Evolutionary conservation across 345 rosid genomes (phyloP), one percentile per base, ranked within the genome.

Genomic region (Syzygium aromaticum): DNA sequence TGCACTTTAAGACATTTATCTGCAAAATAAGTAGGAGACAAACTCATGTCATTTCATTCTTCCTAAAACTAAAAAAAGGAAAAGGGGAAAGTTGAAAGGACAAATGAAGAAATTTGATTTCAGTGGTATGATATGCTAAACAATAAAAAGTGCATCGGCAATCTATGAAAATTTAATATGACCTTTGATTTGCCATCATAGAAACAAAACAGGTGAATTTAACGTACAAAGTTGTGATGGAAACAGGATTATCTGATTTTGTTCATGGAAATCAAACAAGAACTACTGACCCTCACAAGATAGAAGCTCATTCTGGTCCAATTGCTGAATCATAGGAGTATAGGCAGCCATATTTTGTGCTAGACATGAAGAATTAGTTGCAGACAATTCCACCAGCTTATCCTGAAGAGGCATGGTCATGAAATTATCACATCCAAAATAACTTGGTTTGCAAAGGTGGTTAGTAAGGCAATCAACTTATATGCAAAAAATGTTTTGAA

Each of bases 301-400:
- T 53, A 91, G 64, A 56, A 91, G 90, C 85, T 91, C 93, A 87
- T 88, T 92, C 67, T 89, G 92, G 90, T 91, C 90, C 85, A 90
- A 84, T 28, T 89, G 90, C 86, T 90, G 93, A 90, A 89, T 87
- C 89, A 87, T 88, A 77, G 89, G 88, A 91, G 97, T 92, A 92
- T 93, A 94, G 0, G 91, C 57, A 89, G 92, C 90, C 87, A 93
- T 90, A 90, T 87, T 94, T 86, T 92, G 93, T 30, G 92, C 90
- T 78, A 92, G 85, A 89, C 87, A 88, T 87, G 93, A 91, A 91
- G 92, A 87, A 46, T 89, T 51, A 89, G 89, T 94, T 30, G 94
- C 86, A 23, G 96, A 93, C 91, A 93, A 91, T 88, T 92, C 97
- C 89, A 87, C 90, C 89, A 91, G 94, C 91, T 95, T 73, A 73